Base-by-base conservation (phyloP, 139 green algal genomes). In the Picochlorum sp. region DNA sequence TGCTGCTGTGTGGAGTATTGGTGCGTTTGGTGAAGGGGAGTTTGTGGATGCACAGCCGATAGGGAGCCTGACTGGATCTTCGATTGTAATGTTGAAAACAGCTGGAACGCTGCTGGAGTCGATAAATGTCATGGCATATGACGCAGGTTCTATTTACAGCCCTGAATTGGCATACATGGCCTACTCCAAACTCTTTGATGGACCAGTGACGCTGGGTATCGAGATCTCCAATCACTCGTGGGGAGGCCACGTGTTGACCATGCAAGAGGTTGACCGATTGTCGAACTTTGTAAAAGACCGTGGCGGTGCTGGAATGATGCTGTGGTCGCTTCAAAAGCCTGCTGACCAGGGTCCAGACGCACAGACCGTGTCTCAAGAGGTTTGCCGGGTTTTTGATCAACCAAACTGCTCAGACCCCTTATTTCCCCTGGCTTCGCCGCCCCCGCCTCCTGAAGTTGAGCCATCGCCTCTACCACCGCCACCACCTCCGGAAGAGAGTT, bases 91-190 rank as follows among this genome's bases (percentile, higher is more conserved):
- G 52, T 24, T 59, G 3, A 28, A 24, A 5, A 14, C 20, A 50
- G 52, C 53, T 44, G 52, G 52, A 30, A 20, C 13, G 7, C 4
- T 59, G 20, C 53, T 59, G 52, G 20, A 59, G 12, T 30, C 20
- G 24, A 7, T 59, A n/a, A 28, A 59, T 8, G 24, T 59, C 24
- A 59, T 59, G 52, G 52, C 52, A 41, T 59, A 59, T 59, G 52
- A 59, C 22, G 52, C 52, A 18, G 52, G 52, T 4, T 18, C 20
- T 13, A 31, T 12, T 6, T 59, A 52, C 20, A 30, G 53, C 26
- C 20, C 52, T 14, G 53, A 59, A 20, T 5, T 28, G n/a, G 52
- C 52, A 14, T 59, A 30, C 53, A 24, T 10, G 18, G 52, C 52
- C 33, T 59, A 59, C 24, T 14, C 20, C 6, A 18, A n/a, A 43